Evolutionary conservation across 768 basidiomycete species (phyloP).

Genomic region (Hericium erinaceus): DNA sequence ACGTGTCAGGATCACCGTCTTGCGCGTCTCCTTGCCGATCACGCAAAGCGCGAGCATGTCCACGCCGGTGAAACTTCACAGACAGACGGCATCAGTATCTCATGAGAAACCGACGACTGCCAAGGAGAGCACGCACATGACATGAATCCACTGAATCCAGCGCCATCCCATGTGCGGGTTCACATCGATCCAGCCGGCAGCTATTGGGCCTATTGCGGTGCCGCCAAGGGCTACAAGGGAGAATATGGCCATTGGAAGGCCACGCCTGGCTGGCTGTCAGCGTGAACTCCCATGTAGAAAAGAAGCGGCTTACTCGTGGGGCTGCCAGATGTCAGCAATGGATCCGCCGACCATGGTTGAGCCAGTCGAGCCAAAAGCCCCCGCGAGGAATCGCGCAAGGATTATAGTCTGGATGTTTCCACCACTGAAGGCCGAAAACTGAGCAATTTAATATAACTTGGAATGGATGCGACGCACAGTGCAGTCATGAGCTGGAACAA

Average conservation of each 20-base stretch:
- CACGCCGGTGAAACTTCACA: constrained; percentile 38
- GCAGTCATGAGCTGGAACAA: constrained; percentile 39
- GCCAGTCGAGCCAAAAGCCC: constrained; percentile 59
- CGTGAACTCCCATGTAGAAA: neutral
- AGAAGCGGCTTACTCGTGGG: constrained; percentile 39
- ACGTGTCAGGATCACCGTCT: constrained; percentile 57
- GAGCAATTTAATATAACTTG: no score
- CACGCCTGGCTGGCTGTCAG: constrained; percentile 42
- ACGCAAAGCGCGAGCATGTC: constrained; percentile 43
- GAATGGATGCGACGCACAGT: constrained; percentile 29
- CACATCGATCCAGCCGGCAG: constrained; percentile 60
- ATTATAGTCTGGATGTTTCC: constrained; percentile 53
- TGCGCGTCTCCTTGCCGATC: constrained; percentile 65
- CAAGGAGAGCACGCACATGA: constrained; percentile 35
- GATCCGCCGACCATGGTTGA: constrained; percentile 72
- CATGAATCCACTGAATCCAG: constrained; percentile 79
- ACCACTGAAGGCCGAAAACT: constrained; percentile 22
- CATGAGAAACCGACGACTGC: constrained; percentile 3
- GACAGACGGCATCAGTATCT: neutral
- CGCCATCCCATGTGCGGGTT: constrained; percentile 54
- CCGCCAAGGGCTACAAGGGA: constrained; percentile 50
- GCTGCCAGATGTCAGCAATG: constrained; percentile 59
- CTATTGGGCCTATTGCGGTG: constrained; percentile 53
- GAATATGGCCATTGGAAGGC: constrained; percentile 72
- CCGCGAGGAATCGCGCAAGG: constrained; percentile 53